phyloP scores from a whole-genome alignment of 345 rosid genomes.

The Syzygium oleosum region DNA sequence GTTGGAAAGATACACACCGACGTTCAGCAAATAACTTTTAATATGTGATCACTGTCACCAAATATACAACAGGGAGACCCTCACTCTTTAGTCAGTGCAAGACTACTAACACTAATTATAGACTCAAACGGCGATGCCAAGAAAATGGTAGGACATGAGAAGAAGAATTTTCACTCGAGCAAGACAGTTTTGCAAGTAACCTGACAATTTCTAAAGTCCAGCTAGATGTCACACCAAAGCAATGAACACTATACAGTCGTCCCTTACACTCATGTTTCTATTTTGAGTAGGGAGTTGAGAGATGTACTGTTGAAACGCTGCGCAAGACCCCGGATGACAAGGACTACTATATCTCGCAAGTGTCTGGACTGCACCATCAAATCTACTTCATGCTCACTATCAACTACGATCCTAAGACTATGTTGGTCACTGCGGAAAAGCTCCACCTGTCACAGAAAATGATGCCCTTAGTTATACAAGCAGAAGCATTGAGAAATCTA shows the following conservation, averaged over 20 bases:
- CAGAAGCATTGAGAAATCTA: neutral
- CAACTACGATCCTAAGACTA: conserved; percentile 78
- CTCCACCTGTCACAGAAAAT: conserved; percentile 47
- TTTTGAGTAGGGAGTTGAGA: conserved; percentile 86
- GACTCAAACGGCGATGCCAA: neutral
- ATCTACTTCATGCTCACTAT: conserved; percentile 75
- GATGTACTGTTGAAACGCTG: conserved; percentile 96
- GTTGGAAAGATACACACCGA: neutral
- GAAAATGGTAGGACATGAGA: neutral
- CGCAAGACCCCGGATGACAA: conserved; percentile 84
- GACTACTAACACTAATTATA: neutral
- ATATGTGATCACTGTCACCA: neutral
- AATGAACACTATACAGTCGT: neutral
- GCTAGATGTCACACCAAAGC: neutral
- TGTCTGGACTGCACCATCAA: conserved; percentile 80
- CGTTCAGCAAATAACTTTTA: neutral
- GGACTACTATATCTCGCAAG: conserved; percentile 65
- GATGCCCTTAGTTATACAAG: neutral
- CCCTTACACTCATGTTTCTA: conserved; percentile 32
- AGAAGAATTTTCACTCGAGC: neutral
- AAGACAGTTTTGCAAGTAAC: neutral
- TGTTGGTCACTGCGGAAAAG: conserved; percentile 77
- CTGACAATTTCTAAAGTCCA: neutral
- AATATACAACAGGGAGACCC: neutral
- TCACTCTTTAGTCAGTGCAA: neutral